A percentile compares a stretch with the other conserved stretches of the same genome.
Conservation (phyloP, 164 flowering plant genomes). For the Tetrastigma voinierianum region DNA sequence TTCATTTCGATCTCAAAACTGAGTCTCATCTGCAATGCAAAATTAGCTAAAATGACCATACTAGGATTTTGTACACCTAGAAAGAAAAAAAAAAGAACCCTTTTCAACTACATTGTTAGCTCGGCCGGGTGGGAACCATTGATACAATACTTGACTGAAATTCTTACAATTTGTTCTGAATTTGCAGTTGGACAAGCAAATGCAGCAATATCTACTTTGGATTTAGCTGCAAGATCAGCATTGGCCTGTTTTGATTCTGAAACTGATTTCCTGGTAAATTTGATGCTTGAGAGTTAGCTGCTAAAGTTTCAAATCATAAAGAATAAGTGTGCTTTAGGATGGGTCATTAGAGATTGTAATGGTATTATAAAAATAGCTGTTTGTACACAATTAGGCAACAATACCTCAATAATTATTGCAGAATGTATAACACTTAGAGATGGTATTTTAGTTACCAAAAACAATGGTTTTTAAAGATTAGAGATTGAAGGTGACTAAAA, state of each 20-base stretch:
- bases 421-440: too few relatives aligned
- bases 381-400: too few relatives aligned
- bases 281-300: not conserved
- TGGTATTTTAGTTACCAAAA: too few relatives aligned
- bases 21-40: conserved; percentile 17
- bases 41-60: too few relatives aligned
- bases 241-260: conserved; percentile 8
- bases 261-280: conserved; percentile 15
- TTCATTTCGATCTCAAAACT: conserved; percentile 8
- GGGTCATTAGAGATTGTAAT: too few relatives aligned
- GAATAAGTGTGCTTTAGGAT: too few relatives aligned
- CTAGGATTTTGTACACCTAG: not conserved
- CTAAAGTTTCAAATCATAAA: not conserved
- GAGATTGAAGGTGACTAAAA: too few relatives aligned
- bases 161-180: conserved; percentile 13
- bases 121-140: conserved; percentile 10
- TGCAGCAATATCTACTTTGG: conserved; percentile 15
- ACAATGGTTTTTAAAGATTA: too few relatives aligned
- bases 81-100: not conserved
- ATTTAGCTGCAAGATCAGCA: conserved; percentile 13
- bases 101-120: conserved; percentile 18
- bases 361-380: too few relatives aligned
- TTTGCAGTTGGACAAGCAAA: conserved; percentile 7
- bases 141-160: conserved; percentile 17
- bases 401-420: too few relatives aligned